Base-by-base conservation (phyloP, 495 filamentous ascomycete species). In the Xylaria telfairii region DNA sequence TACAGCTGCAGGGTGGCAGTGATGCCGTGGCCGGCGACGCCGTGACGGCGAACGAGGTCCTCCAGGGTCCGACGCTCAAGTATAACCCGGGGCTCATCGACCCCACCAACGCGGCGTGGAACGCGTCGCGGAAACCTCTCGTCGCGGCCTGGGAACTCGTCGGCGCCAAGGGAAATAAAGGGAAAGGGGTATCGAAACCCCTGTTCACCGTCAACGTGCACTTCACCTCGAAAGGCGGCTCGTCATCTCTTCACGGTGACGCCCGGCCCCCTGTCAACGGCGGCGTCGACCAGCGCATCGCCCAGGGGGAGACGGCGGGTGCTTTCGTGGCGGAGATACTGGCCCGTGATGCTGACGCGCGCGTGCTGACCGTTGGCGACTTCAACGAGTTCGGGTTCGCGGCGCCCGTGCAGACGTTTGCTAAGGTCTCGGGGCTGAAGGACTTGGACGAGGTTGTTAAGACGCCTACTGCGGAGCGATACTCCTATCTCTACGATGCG, bases 181-280 rank as follows among this genome's bases (percentile, higher is more conserved):
- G 68, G 66, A 34, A 47, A 1, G 53, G 49, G 8, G 44, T 44
- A 21, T 21, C 34, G 53, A 76, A 75, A 72, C 70, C 74, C 2
- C 84, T 91, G 68, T 91, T 87, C 73, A 87, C 89, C 28, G 81
- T 91, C 41, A 90, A 91, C 71, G 87, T 91, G 46, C 89, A 91
- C 73, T 85, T 83, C 57, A 75, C 76, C 0, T 82, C 78, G 64
- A 91, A 90, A 76, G 87, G 87, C 34, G 89, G 89, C 6, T 84
- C 86, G 46, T 81, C 83, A 3, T 81, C 81, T 21, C 73, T 90
- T 10, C 81, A 91, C 21, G 87, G 89, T 34, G 88, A 90, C 67
- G 75, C 79, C 1, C 73, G 89, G 17, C 88, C 89, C n/a, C 89
- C 89, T 0, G 76, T 90, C 5, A 91, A 91, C 68, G 84, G 84